Evolutionary conservation across 179 eudicot species (phyloP).

Genomic region (Beta lomatogona): DNA sequence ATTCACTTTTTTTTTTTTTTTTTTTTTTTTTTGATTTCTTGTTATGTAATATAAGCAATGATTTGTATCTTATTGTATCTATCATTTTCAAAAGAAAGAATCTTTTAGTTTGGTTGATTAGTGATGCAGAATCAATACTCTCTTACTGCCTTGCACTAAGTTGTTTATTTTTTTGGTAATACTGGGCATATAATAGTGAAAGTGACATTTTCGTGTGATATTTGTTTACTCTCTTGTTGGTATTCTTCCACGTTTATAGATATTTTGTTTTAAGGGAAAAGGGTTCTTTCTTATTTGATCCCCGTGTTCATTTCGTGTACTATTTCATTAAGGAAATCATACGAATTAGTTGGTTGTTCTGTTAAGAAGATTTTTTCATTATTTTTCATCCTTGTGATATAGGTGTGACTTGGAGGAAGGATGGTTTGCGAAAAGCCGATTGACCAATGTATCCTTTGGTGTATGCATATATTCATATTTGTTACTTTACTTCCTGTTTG

Average conservation of each 20-base stretch:
- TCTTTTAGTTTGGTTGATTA: conserved; percentile 22
- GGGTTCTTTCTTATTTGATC: neutral
- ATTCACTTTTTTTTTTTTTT: neutral
- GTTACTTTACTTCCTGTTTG: neutral
- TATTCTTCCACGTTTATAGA: neutral
- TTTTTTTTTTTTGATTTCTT: conserved; percentile 12
- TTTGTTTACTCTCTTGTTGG: neutral
- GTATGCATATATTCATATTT: neutral
- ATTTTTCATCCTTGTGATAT: neutral
- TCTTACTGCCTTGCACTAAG: conserved; percentile 29
- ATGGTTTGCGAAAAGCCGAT: conserved; percentile 37
- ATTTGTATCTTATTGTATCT: neutral
- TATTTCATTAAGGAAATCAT: no score
- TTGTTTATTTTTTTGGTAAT: conserved; percentile 10
- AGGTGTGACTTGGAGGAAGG: conserved; percentile 31
- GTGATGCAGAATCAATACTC: conserved; percentile 29
- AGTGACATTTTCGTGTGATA: neutral
- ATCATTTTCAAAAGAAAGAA: conserved; percentile 29
- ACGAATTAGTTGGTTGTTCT: neutral
- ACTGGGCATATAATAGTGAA: conserved; percentile 3
- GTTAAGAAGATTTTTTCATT: neutral
- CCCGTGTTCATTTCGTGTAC: no score
- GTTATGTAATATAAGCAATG: neutral
- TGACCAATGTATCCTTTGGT: conserved; percentile 33
- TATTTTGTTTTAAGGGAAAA: neutral